phyloP scores from a whole-genome alignment of 495 filamentous ascomycete genomes.

The Talaromyces thailandensis region DNA sequence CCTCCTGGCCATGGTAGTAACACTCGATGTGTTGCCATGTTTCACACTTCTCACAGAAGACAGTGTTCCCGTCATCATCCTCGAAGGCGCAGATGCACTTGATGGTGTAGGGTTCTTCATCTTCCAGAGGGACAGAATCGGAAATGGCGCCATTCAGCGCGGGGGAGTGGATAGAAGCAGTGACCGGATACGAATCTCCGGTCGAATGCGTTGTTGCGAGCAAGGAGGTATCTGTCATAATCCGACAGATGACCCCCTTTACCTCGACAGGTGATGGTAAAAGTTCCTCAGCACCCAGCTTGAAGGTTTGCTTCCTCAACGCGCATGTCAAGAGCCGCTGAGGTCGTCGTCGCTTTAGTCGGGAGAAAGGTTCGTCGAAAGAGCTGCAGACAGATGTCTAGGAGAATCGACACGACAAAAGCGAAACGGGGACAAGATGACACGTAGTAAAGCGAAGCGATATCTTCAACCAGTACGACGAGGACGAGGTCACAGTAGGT shows the following conservation, averaged over 20 bases:
- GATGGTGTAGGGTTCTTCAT: constrained; percentile 91
- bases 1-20: constrained; percentile 70
- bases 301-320: constrained; percentile 4
- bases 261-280: constrained; percentile 8
- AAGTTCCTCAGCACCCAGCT: constrained; percentile 9
- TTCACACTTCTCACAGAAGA: constrained; percentile 90
- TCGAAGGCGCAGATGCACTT: constrained; percentile 90
- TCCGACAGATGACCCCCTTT: constrained; percentile 61
- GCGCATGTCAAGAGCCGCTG: constrained; percentile 4
- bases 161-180: constrained; percentile 40
- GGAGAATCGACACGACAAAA: not conserved
- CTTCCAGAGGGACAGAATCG: constrained; percentile 47
- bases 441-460: not conserved
- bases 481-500: not conserved
- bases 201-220: constrained; percentile 54
- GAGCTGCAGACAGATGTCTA: not conserved
- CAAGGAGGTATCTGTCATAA: constrained; percentile 84
- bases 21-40: constrained; percentile 98
- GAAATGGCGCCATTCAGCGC: constrained; percentile 47
- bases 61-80: constrained; percentile 96
- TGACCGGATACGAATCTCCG: constrained; percentile 55
- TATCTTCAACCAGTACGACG: not conserved
- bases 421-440: not conserved
- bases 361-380: not conserved
- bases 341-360: not conserved